Percentiles rank a stretch among this genome's conserved stretches.
Conservation (phyloP, 176 grass and related monocot species). For the Musa schizocarpa region DNA sequence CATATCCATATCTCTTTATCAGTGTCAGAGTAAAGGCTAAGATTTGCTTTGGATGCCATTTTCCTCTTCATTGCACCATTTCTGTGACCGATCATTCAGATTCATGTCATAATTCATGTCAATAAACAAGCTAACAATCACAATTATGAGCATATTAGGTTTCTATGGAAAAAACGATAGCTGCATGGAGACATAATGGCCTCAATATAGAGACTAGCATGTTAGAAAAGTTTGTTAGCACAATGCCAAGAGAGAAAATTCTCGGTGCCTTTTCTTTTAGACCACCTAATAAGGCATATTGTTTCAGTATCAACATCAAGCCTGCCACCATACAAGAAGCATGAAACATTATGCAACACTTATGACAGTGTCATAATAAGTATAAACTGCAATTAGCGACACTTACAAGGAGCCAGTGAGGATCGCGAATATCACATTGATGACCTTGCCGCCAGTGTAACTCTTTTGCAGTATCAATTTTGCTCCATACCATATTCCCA, state of each 20-base stretch:
- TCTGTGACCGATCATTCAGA: too few species aligned
- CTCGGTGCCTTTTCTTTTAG: neutral
- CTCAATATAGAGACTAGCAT: too few species aligned
- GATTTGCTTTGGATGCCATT: too few species aligned
- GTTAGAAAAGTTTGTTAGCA: neutral
- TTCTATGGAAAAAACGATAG: too few species aligned
- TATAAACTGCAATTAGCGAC: conserved; percentile 22
- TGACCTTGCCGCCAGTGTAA: conserved; percentile 84
- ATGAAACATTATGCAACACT: neutral
- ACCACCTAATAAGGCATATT: neutral
- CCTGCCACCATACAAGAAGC: too few species aligned
- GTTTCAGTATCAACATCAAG: neutral
- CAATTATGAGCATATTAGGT: too few species aligned
- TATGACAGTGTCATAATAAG: neutral
- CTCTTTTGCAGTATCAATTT: conserved; percentile 77
- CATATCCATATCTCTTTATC: too few species aligned
- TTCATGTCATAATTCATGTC: too few species aligned
- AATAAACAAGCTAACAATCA: too few species aligned
- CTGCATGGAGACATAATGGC: too few species aligned
- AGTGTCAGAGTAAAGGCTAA: too few species aligned
- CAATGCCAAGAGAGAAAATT: neutral
- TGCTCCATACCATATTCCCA: conserved; percentile 94
- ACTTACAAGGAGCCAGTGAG: conserved; percentile 98
- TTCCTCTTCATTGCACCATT: too few species aligned
- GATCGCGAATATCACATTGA: conserved; percentile 98